Evolutionary conservation across 1,284 basidiomycete genomes (phyloP), one percentile per base, ranked within the genome.

Genomic region (Naganishia liquefaciens): DNA sequence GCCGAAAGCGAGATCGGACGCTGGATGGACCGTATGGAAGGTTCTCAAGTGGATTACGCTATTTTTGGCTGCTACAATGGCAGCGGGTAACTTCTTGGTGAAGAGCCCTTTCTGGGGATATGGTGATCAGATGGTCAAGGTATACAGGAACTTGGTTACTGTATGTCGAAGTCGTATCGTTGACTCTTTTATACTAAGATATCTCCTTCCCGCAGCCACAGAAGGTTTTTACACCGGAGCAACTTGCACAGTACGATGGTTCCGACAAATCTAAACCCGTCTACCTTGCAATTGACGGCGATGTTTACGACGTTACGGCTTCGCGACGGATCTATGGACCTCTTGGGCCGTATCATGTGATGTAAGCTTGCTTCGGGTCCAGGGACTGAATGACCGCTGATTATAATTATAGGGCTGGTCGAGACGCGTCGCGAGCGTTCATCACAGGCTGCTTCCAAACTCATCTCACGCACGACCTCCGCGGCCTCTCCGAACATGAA

Each of bases 401-500:
- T 23, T 3, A 23, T 28, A 3, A 27, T 43, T 70, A 50, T 73
- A 93, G 91, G 82, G 87, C 90, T 63, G 93, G 93, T 10, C 80
- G 84, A 63, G 93, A 97, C 76, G 92, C 91, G 15, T 89, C 90
- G 33, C 82, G 93, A 70, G 89, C 93, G 0, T 97, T 91, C 78
- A 90, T 86, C 39, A 97, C 94, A 0, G 93, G 93, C 5, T 97
- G 93, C 77, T 96, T 97, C 82, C 83, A 87, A 73, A 78, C 84
- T 15, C 93, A 97, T 78, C 84, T 87, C 52, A 97, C 93, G 43
- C 89, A 96, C 79, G 93, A 97, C 79, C 80, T 89, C 65, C 86
- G 93, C 67, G 94, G 89, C 13, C 78, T 97, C 69, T 83, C 81
- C 43, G 85, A 88, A 63, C 78, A 82, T 66, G 89, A 97, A 76